Evolutionary conservation across 2,329 filamentous ascomycete species (phyloP).

Genomic region (Aspergillus quadrilineatus): DNA sequence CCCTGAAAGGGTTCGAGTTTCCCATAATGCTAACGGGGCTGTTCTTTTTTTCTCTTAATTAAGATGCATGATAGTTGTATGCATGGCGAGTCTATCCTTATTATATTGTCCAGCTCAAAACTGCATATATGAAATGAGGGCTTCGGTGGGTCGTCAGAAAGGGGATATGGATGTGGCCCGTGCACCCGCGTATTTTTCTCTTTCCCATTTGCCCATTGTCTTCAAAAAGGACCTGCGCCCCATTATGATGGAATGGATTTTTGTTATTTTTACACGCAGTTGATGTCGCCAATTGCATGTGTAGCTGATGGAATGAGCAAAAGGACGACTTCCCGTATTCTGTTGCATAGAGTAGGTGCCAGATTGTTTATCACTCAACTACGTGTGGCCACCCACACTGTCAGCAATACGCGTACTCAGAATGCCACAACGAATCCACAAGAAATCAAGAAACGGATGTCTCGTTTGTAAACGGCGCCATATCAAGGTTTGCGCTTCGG

Average conservation of each 20-base stretch:
- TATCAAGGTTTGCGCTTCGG: conserved; percentile 32
- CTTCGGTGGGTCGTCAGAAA: not conserved
- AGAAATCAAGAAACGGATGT: conserved; percentile 41
- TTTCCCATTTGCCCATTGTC: too few species aligned
- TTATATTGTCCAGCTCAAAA: not conserved
- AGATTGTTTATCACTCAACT: too few species aligned
- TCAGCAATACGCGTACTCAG: conserved; percentile 2
- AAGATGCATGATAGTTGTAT: too few species aligned
- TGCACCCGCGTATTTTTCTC: conserved; percentile 21
- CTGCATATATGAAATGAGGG: not conserved
- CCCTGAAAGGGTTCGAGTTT: conserved; percentile 19
- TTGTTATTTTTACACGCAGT: too few species aligned
- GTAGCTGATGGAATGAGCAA: not conserved
- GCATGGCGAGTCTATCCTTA: too few species aligned
- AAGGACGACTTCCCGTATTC: too few species aligned
- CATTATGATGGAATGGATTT: too few species aligned
- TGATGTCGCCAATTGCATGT: too few species aligned
- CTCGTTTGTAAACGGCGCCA: conserved; percentile 40
- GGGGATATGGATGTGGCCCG: conserved; percentile 8
- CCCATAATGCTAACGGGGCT: conserved; percentile 9
- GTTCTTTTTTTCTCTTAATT: not conserved
- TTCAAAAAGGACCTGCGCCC: not conserved
- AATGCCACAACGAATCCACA: conserved; percentile 31
- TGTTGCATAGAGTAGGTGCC: too few species aligned
- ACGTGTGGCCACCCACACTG: too few species aligned